phyloP scores from a whole-genome alignment of 2,329 filamentous ascomycete genomes.

The Pseudogymnoascus sp. region DNA sequence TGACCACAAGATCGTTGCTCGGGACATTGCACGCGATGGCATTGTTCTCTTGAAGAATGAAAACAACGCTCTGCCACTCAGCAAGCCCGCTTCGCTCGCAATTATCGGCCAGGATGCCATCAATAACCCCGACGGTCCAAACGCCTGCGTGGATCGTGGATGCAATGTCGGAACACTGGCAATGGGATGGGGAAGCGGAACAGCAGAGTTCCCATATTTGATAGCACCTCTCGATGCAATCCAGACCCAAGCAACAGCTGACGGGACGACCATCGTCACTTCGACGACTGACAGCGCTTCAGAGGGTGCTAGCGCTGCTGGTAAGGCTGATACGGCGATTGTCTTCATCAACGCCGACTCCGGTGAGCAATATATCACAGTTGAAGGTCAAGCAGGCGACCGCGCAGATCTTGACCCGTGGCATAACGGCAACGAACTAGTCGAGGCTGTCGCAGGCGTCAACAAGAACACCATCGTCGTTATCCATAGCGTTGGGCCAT shows the following conservation, averaged over 20 bases:
- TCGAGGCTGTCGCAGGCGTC: conserved; percentile 46
- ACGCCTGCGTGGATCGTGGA: conserved; percentile 52
- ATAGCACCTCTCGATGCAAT: conserved; percentile 59
- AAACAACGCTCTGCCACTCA: conserved; percentile 47
- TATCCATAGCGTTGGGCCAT: conserved; percentile 53
- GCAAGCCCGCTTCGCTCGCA: conserved; percentile 44
- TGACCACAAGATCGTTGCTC: conserved; percentile 55
- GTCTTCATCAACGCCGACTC: conserved; percentile 62
- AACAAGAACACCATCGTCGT: conserved; percentile 58
- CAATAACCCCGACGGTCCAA: conserved; percentile 52
- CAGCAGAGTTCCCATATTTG: conserved; percentile 38
- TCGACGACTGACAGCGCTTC: conserved; percentile 43
- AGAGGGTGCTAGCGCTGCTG: conserved; percentile 19
- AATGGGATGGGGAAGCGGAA: conserved; percentile 47
- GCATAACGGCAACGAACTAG: conserved; percentile 39
- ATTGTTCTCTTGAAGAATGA: conserved; percentile 64
- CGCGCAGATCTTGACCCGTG: conserved; percentile 59
- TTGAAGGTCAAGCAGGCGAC: conserved; percentile 39
- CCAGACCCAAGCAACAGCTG: conserved; percentile 44
- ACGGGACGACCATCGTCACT: conserved; percentile 45
- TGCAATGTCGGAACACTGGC: conserved; percentile 56
- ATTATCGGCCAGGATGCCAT: conserved; percentile 57
- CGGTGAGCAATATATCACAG: conserved; percentile 55
- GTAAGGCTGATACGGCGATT: conserved; percentile 52
- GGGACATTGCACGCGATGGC: conserved; percentile 45